phyloP scores from a whole-genome alignment of 1,139 yeast species.

The Hyphopichia buzzinii region DNA sequence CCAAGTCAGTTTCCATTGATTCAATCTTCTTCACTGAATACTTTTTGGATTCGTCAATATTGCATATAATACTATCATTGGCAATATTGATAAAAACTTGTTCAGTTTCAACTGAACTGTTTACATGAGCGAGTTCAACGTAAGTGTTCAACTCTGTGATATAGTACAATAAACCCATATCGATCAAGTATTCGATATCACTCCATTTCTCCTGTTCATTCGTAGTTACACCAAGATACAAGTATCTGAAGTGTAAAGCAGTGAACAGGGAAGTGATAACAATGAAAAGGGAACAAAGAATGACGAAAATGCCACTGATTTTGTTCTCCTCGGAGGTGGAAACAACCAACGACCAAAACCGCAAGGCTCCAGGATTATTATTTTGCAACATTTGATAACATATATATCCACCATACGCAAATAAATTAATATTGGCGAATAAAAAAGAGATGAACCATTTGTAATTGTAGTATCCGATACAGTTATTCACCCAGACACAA shows the following conservation, averaged over 20 bases:
- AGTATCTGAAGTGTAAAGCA: constrained; percentile 57
- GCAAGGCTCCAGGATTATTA: constrained; percentile 9
- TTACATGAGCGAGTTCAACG: constrained; percentile 18
- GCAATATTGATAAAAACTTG: constrained; percentile 5
- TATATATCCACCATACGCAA: constrained; percentile 60
- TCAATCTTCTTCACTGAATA: constrained; percentile 25
- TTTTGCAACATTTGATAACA: constrained; percentile 20
- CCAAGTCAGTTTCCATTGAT: constrained; percentile 44
- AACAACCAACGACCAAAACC: constrained; percentile 27
- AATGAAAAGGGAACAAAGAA: constrained; percentile 54
- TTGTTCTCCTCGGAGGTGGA: constrained; percentile 34
- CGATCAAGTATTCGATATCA: constrained; percentile 59
- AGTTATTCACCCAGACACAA: constrained; percentile 92
- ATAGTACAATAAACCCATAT: constrained; percentile 29
- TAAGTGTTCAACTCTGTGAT: constrained; percentile 11
- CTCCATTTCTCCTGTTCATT: constrained; percentile 88
- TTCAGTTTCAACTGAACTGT: constrained; percentile 3
- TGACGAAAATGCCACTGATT: constrained; percentile 49
- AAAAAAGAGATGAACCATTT: constrained; percentile 68
- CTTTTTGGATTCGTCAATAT: constrained; percentile 1
- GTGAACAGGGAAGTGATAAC: constrained; percentile 58
- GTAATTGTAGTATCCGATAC: constrained; percentile 78
- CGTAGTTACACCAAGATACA: constrained; percentile 85
- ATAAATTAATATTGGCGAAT: constrained; percentile 50
- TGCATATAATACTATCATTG: constrained; percentile 1